A percentile compares a stretch with the other conserved stretches of the same genome.
phyloP scores from a whole-genome alignment of 768 basidiomycete genomes.

The Boletus huronensis region DNA sequence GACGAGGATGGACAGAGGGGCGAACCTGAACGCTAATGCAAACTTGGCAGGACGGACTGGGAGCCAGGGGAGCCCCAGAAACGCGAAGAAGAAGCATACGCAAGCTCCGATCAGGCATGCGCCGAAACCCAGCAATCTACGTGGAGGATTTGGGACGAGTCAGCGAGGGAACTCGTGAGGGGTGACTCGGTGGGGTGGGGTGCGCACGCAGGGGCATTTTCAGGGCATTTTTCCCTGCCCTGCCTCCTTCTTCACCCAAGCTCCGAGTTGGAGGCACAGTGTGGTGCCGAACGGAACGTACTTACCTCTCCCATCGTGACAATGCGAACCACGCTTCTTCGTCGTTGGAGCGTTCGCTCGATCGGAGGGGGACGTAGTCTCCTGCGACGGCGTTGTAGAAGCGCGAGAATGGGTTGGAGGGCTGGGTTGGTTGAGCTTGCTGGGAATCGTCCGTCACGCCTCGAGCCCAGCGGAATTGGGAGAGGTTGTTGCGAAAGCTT shows the following conservation, averaged over 20 bases:
- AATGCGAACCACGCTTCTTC: constrained; percentile 95
- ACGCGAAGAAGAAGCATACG: constrained; percentile 91
- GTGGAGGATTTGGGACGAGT: not conserved
- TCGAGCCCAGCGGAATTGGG: constrained; percentile 84
- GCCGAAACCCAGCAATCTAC: constrained; percentile 84
- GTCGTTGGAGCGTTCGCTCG: constrained; percentile 80
- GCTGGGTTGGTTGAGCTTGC: constrained; percentile 33
- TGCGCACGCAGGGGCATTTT: not conserved
- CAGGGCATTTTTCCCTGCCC: too few relatives aligned
- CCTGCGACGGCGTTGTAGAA: constrained; percentile 85
- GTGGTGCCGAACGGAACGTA: constrained; percentile 20
- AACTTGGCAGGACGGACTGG: constrained; percentile 85
- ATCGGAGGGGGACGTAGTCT: constrained; percentile 85
- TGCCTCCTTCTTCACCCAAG: not conserved
- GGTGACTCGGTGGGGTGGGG: not conserved
- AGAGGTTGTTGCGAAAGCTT: constrained; percentile 68
- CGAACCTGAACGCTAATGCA: constrained; percentile 79
- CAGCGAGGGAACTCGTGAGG: not conserved
- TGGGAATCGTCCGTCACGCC: constrained; percentile 71
- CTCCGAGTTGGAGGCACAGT: not conserved
- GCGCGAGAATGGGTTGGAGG: constrained; percentile 71
- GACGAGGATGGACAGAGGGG: not conserved
- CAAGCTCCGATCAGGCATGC: constrained; percentile 86
- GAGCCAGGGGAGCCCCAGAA: constrained; percentile 69
- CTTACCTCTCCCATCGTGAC: constrained; percentile 94